Conservation (phyloP, 345 rosid species). For the Hibiscus tridactylites region DNA sequence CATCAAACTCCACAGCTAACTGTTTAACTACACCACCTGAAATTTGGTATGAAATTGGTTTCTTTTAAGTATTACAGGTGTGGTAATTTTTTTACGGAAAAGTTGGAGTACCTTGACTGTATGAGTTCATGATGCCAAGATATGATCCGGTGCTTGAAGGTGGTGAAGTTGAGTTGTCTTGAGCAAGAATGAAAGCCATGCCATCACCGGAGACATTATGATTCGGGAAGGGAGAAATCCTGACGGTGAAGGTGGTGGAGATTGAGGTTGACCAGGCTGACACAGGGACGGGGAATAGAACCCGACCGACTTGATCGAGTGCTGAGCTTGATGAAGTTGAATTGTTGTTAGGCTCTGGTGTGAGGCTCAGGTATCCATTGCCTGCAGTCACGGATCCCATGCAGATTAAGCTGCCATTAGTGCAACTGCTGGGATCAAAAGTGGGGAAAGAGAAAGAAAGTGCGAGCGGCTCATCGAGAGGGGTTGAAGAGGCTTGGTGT, state of each 20-base stretch:
- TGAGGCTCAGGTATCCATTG: slow-evolving; percentile 17
- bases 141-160: slow-evolving; percentile 23
- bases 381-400: slow-evolving; percentile 15
- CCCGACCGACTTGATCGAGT: slow-evolving; percentile 19
- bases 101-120: slow-evolving; percentile 28
- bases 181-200: slow-evolving; percentile 27
- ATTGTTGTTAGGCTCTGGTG: background rate
- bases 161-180: slow-evolving; percentile 19
- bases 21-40: slow-evolving; percentile 22
- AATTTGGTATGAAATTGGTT: background rate
- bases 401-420: slow-evolving; percentile 20
- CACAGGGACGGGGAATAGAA: slow-evolving; percentile 20
- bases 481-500: slow-evolving; percentile 9
- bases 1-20: slow-evolving; percentile 33
- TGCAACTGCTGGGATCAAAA: slow-evolving; percentile 18
- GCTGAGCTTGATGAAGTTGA: background rate
- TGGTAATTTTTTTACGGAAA: background rate
- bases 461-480: background rate
- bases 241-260: slow-evolving; percentile 29
- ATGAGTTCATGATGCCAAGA: slow-evolving; percentile 28
- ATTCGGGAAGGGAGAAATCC: slow-evolving; percentile 19
- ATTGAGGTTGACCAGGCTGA: slow-evolving; percentile 30
- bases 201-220: slow-evolving; percentile 21
- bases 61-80: background rate
- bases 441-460: slow-evolving; percentile 13